Base-by-base conservation (phyloP, 192 early-diverging fungal genomes). In the Chytriomyces sp. region DNA sequence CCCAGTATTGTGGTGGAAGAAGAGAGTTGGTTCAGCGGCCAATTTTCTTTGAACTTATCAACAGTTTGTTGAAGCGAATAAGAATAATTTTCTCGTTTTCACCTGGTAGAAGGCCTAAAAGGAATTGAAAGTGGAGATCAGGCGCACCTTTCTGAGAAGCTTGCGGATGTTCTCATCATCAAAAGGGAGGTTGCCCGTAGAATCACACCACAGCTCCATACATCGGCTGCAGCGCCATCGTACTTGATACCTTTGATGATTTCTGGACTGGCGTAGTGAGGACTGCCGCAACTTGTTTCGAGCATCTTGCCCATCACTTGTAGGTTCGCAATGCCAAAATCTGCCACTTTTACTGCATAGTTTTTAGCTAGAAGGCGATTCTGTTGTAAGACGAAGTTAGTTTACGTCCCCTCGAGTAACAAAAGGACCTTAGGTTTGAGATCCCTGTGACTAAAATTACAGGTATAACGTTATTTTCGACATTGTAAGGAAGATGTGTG, bases 291-390 rank as follows among this genome's bases (percentile, higher is more conserved):
- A 70, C 81, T 84, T 7, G 89, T 91, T 61, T 87, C 85, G 28
- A 91, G 75, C 74, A 89, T 76, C 10, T 78, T 80, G 12, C 82
- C 84, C 0, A 73, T 37, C 12, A 85, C 75, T 59, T 82, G 80
- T 39, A 86, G 58, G 25, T 64, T 95, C 4, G 97, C 96, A 72
- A 99, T 86, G 4, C 97, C 97, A 79, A 99, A 99, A 80, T 99
- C 97, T 0, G 96, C 96, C 56, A 99, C 92, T 76, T 99, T 99
- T 39, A 99, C 92, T 77, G 95, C 96, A 75, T 89, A 83, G 69
- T 93, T 90, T 8, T 90, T 88, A 79, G 97, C 95, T 49, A 99
- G 84, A 52, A 99, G 84, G 28, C 98, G 82, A 72, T 85, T 85
- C 73, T 78, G 28, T 4, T 36, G 14, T 28, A 5, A 17, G 44